These are phyloP conservation scores for Globisporangium megalacanthum DNA, from an alignment of 352 stramenopile species.

Conservation along the genomic window DNA sequence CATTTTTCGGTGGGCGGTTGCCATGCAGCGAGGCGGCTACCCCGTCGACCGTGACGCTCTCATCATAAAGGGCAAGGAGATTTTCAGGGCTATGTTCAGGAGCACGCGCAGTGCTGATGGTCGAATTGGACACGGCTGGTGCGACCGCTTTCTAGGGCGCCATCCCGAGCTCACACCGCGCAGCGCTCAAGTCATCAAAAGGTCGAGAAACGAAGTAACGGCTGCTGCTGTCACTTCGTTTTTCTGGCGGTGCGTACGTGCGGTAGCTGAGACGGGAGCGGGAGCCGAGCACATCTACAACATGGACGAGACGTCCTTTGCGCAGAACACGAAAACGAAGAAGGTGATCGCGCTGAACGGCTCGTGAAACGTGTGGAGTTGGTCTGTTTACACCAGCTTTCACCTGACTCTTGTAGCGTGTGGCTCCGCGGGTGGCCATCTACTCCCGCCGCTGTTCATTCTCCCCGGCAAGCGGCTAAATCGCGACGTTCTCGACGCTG, in stretches of 20 bases:
- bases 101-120: too few species aligned
- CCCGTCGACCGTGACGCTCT: too few species aligned
- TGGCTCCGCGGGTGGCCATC: not conserved
- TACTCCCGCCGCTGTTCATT: conserved; percentile 9
- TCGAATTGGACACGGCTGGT: too few species aligned
- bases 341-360: conserved; percentile 10
- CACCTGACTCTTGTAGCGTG: conserved; percentile 9
- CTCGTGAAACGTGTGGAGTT: conserved; percentile 8
- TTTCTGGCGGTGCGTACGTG: conserved; percentile 2
- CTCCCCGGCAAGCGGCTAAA: conserved; percentile 9
- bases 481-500: conserved; percentile 1
- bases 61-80: too few species aligned
- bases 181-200: too few species aligned
- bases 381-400: conserved; percentile 6
- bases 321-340: conserved; percentile 5
- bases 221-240: not conserved
- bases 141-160: too few species aligned
- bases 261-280: conserved; percentile 3
- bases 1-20: too few species aligned
- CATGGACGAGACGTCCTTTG: conserved; percentile 13
- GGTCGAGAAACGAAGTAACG: not conserved
- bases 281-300: conserved; percentile 4
- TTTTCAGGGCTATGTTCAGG: too few species aligned
- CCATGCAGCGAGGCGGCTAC: too few species aligned
- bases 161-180: too few species aligned